Conservation (phyloP, 1,284 basidiomycete genomes). For the Cryptococcus sp. region DNA sequence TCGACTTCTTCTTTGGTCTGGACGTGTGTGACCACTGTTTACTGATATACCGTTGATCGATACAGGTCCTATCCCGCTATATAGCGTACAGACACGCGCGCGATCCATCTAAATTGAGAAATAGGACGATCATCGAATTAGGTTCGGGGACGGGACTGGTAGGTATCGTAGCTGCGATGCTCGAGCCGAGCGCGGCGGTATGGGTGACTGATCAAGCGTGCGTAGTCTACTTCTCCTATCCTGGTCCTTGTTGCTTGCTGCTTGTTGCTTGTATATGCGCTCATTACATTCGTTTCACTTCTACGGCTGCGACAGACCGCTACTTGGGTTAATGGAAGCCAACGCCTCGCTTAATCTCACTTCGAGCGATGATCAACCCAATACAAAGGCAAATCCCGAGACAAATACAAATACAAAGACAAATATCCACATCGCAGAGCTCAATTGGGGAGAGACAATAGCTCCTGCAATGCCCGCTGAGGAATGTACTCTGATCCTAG, state of each 20-base stretch:
- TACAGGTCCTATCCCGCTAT: conserved; percentile 73
- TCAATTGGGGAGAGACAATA: conserved; percentile 65
- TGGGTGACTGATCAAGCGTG: conserved; percentile 89
- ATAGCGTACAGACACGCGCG: conserved; percentile 60
- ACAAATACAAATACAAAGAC: conserved; percentile 35
- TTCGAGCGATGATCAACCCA: background rate
- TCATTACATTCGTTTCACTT: conserved; percentile 6
- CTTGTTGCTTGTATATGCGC: conserved; percentile 25
- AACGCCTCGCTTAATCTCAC: conserved; percentile 71
- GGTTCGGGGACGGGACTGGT: conserved; percentile 86
- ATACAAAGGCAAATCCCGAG: conserved; percentile 40
- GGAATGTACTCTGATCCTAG: conserved; percentile 69
- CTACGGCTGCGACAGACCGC: conserved; percentile 57
- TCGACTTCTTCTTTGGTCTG: background rate
- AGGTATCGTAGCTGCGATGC: conserved; percentile 73
- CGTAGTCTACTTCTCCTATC: conserved; percentile 41
- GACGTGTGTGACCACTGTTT: background rate
- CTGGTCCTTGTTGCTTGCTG: background rate
- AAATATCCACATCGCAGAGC: conserved; percentile 65
- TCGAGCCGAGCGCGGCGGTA: conserved; percentile 62
- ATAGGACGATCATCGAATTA: conserved; percentile 72
- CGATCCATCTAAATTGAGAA: conserved; percentile 57
- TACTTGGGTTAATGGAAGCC: conserved; percentile 71
- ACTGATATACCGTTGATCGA: conserved; percentile 11
- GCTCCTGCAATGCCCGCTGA: conserved; percentile 37